Evolutionary conservation across 768 basidiomycete genomes (phyloP).

Genomic region (Tulasnella sp.): DNA sequence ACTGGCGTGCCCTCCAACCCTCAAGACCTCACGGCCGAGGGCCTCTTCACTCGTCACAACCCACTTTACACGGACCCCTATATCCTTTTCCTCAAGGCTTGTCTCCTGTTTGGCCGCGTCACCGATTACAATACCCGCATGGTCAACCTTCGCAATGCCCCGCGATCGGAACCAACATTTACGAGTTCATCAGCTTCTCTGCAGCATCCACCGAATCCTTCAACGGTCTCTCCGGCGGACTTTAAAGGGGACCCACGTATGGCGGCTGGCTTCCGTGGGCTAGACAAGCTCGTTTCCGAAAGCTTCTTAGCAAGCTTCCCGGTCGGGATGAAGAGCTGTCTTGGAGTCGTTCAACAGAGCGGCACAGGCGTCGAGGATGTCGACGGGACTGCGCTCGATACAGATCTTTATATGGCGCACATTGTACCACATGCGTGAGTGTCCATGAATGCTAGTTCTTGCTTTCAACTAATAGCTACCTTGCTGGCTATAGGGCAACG

Average conservation of each 20-base stretch:
- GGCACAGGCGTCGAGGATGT: constrained; percentile 53
- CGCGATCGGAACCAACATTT: not conserved
- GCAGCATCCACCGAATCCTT: not conserved
- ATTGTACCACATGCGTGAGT: constrained; percentile 81
- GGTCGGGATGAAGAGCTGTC: constrained; percentile 31
- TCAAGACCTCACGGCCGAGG: constrained; percentile 61
- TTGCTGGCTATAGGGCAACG: constrained; percentile 53
- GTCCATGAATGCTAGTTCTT: not conserved
- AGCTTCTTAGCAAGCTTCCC: constrained; percentile 72
- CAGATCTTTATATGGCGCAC: constrained; percentile 83
- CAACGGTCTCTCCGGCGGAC: not conserved
- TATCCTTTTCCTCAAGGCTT: constrained; percentile 71
- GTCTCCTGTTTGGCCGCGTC: constrained; percentile 80
- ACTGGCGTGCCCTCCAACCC: constrained; percentile 62
- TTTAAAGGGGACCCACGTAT: constrained; percentile 36
- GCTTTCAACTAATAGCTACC: constrained; percentile 21
- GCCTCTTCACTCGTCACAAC: constrained; percentile 66
- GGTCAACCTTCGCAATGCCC: constrained; percentile 19
- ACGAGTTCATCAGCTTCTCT: not conserved
- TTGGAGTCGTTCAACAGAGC: constrained; percentile 20
- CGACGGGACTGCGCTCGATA: constrained; percentile 62
- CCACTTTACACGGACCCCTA: constrained; percentile 79
- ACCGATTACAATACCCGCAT: constrained; percentile 81
- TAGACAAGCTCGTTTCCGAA: constrained; percentile 63
- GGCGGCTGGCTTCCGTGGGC: constrained; percentile 54